Percentiles rank a stretch among this genome's conserved stretches.
phyloP scores from a whole-genome alignment of 768 basidiomycete genomes.

The Xerocomus brunneocitrinus region DNA sequence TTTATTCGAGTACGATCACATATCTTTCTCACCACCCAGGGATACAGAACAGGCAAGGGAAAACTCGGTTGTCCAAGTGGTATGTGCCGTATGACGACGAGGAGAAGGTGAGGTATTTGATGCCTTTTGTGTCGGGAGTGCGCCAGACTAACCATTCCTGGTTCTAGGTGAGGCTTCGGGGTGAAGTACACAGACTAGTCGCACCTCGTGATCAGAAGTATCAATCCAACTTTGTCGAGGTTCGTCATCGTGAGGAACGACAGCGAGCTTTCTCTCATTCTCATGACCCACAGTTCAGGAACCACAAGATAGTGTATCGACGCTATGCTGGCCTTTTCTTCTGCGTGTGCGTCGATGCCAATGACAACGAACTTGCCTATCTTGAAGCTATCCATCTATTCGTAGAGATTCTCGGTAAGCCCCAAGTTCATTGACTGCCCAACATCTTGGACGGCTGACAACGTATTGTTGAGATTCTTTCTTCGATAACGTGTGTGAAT shows the following conservation, averaged over 20 bases:
- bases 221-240: constrained; percentile 99
- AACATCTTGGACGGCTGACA: constrained; percentile 1
- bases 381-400: constrained; percentile 97
- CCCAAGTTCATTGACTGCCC: neutral
- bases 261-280: constrained; percentile 1
- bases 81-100: constrained; percentile 99
- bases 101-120: constrained; percentile 69
- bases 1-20: constrained; percentile 15
- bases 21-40: neutral
- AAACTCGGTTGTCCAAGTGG: constrained; percentile 97
- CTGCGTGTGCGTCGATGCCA: constrained; percentile 94
- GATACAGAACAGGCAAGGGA: constrained; percentile 90
- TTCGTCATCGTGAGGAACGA: constrained; percentile 33
- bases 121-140: neutral
- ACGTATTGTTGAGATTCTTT: constrained; percentile 66
- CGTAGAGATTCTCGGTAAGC: constrained; percentile 91
- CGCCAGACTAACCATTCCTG: neutral
- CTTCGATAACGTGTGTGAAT: constrained; percentile 98
- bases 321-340: constrained; percentile 98
- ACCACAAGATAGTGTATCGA: constrained; percentile 96
- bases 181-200: constrained; percentile 94
- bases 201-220: constrained; percentile 98
- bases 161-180: constrained; percentile 79
- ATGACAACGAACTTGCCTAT: constrained; percentile 97
- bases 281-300: constrained; percentile 68